Conservation (phyloP, 1,284 basidiomycete genomes). For the Heterobasidion occidentale region DNA sequence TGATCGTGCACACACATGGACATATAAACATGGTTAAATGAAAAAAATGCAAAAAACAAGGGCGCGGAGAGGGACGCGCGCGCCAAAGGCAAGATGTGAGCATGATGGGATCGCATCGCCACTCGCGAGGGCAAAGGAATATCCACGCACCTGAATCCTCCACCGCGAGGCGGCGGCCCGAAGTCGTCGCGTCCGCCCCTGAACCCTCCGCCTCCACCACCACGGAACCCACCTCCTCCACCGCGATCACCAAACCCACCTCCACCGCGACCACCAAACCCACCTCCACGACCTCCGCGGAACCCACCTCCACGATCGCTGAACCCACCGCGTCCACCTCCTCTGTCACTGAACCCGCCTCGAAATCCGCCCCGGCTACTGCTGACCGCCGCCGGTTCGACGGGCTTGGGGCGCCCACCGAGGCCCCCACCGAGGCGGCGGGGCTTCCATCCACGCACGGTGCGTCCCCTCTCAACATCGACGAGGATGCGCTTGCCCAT, state of each 20-base stretch:
- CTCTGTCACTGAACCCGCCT: conserved; percentile 30
- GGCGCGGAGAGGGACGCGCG: no score
- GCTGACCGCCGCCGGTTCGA: conserved; percentile 39
- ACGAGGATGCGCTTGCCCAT: conserved; percentile 93
- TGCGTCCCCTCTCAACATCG: conserved; percentile 96
- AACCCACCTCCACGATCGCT: conserved; percentile 28
- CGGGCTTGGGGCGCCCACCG: conserved; percentile 89
- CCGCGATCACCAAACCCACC: conserved; percentile 29
- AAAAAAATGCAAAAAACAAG: no score
- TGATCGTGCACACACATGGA: no score
- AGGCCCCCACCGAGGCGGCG: conserved; percentile 91
- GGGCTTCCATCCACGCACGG: conserved; percentile 98
- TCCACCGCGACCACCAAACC: conserved; percentile 26
- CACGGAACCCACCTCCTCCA: conserved; percentile 25
- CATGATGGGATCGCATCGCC: no score
- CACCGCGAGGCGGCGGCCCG: conserved; percentile 20
- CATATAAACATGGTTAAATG: no score
- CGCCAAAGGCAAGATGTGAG: neutral
- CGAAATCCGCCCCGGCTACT: conserved; percentile 29
- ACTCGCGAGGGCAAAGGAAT: neutral
- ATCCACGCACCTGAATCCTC: conserved; percentile 38
- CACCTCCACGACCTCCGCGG: conserved; percentile 27
- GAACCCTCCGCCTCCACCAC: conserved; percentile 24
- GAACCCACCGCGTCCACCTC: conserved; percentile 31
- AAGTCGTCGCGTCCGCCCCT: conserved; percentile 20